phyloP scores from a whole-genome alignment of 2,329 filamentous ascomycete genomes.

The Beauveria caledonica region DNA sequence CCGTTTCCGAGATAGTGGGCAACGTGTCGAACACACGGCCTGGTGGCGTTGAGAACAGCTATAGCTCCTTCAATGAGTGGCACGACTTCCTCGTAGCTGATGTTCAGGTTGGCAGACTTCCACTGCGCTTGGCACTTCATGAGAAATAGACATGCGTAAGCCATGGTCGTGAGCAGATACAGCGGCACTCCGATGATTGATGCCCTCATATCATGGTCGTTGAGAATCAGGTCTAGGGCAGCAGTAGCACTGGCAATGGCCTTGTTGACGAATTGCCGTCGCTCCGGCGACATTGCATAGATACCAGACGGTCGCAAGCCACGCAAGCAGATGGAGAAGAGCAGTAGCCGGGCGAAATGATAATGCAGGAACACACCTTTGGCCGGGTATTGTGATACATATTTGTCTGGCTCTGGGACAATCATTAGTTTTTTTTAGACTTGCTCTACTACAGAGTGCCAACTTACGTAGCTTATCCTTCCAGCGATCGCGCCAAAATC shows the following conservation, averaged over 20 bases:
- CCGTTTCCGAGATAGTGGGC: constrained; percentile 23
- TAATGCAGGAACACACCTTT: constrained; percentile 42
- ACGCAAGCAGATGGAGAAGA: constrained; percentile 41
- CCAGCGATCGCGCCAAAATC: constrained; percentile 30
- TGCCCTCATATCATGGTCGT: constrained; percentile 23
- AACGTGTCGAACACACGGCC: constrained; percentile 21
- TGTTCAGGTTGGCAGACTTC: constrained; percentile 19
- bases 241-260: constrained; percentile 29
- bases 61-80: constrained; percentile 20
- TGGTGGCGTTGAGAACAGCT: constrained; percentile 18
- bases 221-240: constrained; percentile 22
- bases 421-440: constrained; percentile 11
- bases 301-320: constrained; percentile 23
- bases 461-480: constrained; percentile 23
- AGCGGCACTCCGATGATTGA: constrained; percentile 25
- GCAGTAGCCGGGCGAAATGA: constrained; percentile 40
- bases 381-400: constrained; percentile 39
- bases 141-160: constrained; percentile 25
- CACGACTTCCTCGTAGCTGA: constrained; percentile 24
- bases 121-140: constrained; percentile 26
- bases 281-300: constrained; percentile 35
- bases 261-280: constrained; percentile 34
- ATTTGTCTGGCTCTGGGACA: constrained; percentile 31
- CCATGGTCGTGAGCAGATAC: constrained; percentile 25
- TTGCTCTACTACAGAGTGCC: neutral